These are phyloP conservation scores for Pyrenochaeta sp. DNA, from an alignment of 2,329 filamentous ascomycete species.

Conservation along the genomic window DNA sequence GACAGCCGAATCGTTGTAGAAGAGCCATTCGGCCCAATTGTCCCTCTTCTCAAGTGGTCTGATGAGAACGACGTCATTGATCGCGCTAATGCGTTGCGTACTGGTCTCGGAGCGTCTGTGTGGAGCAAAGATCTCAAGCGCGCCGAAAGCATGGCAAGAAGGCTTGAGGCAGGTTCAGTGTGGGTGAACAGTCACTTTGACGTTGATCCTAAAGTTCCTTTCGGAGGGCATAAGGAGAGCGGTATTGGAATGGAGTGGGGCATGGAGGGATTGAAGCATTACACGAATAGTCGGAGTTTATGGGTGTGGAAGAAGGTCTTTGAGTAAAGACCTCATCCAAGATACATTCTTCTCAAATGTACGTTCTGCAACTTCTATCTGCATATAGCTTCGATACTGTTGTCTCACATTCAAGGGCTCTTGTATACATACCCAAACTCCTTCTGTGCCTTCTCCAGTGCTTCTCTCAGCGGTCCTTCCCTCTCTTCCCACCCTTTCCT, in stretches of 20 bases:
- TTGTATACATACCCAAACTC: slow-evolving; percentile 48
- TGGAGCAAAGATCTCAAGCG: slow-evolving; percentile 48
- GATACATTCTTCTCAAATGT: too few species aligned
- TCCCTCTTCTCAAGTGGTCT: slow-evolving; percentile 69
- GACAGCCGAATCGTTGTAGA: slow-evolving; percentile 64
- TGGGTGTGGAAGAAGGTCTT: slow-evolving; percentile 33
- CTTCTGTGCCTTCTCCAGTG: slow-evolving; percentile 43
- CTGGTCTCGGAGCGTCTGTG: slow-evolving; percentile 62
- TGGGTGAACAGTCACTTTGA: slow-evolving; percentile 60
- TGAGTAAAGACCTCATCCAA: slow-evolving; percentile 3
- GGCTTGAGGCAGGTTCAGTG: slow-evolving; percentile 57
- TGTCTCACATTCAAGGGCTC: slow-evolving; percentile 2
- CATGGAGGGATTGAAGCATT: slow-evolving; percentile 38
- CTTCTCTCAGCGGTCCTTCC: slow-evolving; percentile 44
- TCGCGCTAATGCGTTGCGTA: slow-evolving; percentile 56
- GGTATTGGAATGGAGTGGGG: slow-evolving; percentile 76
- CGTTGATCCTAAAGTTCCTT: slow-evolving; percentile 53
- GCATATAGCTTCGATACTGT: not conserved
- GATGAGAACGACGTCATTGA: slow-evolving; percentile 60
- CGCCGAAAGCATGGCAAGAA: slow-evolving; percentile 56
- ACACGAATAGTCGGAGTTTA: slow-evolving; percentile 26
- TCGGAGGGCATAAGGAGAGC: slow-evolving; percentile 79
- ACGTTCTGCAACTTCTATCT: not conserved
- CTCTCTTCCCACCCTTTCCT: slow-evolving; percentile 55
- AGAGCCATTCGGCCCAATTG: slow-evolving; percentile 71